Evolutionary conservation across 768 basidiomycete species (phyloP), one percentile per base, ranked within the genome.

Genomic region (Gyrodon lividus): DNA sequence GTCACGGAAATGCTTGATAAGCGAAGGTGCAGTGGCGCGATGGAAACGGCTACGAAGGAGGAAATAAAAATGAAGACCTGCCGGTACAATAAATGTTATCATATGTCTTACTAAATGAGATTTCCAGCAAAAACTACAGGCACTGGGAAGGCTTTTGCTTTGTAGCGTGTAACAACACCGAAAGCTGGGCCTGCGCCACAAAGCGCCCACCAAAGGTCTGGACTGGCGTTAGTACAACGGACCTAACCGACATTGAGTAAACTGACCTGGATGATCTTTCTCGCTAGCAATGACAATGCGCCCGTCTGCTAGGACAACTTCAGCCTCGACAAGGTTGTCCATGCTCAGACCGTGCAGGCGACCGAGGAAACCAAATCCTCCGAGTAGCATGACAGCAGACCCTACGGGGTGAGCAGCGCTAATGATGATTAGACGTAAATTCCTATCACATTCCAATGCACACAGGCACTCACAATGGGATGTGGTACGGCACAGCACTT

Each of bases 61-160:
- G 23, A 31, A 24, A 43, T 3, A 22, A 52, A 28, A 30, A 58
- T 59, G 31, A 60, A 26, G 38, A 28, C 17, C 1, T 17, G 17
- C 19, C 10, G 34, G n/a, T 20, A 31, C 14, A 51, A 19, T 28
- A 31, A 23, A 23, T 30, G 35, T 17, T 47, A 46, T 17, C 26
- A 19, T 17, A 48, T 26, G 43, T 76, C 89, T 62, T 59, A 92
- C 92, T 92, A 96, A 56, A 97, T 86, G 38, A 96, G 75, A 64
- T 93, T 96, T 2, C 94, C 94, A 9, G 94, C 91, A 60, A 92
- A 95, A 3, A 94, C 92, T 6, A 91, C 84, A 8, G 92, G 92
- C 9, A 96, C 82, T 2, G 92, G 92, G 69, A 79, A 95, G 19
- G 93, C 94, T 63, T 81, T 87, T 6, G 87, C 89, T 61, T 90